These are phyloP conservation scores for Citrus maxima DNA, from an alignment of 345 rosid species.

Conservation along the genomic window DNA sequence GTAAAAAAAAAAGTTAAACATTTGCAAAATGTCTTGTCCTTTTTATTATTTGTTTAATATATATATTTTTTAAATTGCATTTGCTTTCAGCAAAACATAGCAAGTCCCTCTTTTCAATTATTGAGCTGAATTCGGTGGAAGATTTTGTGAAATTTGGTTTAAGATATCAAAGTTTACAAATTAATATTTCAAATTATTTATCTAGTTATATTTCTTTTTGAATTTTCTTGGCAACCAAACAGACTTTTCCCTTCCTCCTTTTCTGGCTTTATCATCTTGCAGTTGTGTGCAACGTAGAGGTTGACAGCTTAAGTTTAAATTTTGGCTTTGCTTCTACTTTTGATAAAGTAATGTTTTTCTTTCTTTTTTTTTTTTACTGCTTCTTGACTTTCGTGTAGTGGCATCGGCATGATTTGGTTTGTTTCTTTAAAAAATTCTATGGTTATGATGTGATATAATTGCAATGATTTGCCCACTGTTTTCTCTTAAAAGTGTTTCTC, in stretches of 20 bases:
- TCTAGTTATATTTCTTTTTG: too few relatives aligned
- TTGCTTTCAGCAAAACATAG: conserved; percentile 21
- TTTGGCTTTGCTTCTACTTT: conserved; percentile 29
- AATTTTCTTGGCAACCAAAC: conserved; percentile 4
- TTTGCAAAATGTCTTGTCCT: background rate
- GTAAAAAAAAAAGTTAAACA: background rate
- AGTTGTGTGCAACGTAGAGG: conserved; percentile 12
- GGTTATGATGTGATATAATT: conserved; percentile 35
- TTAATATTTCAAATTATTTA: background rate
- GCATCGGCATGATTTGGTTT: conserved; percentile 43
- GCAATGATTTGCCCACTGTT: conserved; percentile 27
- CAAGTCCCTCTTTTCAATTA: background rate
- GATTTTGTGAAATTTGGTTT: background rate
- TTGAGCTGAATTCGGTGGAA: background rate
- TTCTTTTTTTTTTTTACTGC: conserved; percentile 13
- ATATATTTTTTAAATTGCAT: background rate
- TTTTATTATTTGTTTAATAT: background rate
- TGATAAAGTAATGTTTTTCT: conserved; percentile 13
- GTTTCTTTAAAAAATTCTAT: conserved; percentile 23
- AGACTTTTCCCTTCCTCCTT: background rate
- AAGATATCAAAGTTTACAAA: background rate
- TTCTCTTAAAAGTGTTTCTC: conserved; percentile 19
- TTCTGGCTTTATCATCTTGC: background rate
- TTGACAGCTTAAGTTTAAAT: background rate
- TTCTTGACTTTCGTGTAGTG: conserved; percentile 36